Conservation (phyloP, 1,284 basidiomycete species). For the Fomitopsis schrenkii region DNA sequence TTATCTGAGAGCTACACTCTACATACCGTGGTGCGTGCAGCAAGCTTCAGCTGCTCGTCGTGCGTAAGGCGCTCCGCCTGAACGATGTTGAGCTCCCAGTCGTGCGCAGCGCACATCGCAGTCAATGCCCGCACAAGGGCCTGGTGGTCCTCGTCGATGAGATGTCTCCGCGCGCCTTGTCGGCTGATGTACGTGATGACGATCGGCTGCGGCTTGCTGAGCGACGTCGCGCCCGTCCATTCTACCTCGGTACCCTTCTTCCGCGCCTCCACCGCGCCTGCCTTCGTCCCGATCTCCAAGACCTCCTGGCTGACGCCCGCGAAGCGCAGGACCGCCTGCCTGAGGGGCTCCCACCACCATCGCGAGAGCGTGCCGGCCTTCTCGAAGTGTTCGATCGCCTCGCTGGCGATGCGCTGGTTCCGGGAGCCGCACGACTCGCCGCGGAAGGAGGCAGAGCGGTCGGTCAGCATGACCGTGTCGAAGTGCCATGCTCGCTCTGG, state of each 20-base stretch:
- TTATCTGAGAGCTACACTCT: background rate
- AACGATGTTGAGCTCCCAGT: slow-evolving; percentile 62
- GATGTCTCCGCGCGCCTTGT: slow-evolving; percentile 52
- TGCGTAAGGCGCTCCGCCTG: slow-evolving; percentile 64
- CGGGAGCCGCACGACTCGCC: slow-evolving; percentile 54
- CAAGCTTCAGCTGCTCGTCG: slow-evolving; percentile 66
- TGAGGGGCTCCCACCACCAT: slow-evolving; percentile 71
- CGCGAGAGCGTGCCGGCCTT: slow-evolving; percentile 27
- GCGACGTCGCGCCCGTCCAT: slow-evolving; percentile 5
- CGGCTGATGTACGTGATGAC: slow-evolving; percentile 76
- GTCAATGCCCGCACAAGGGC: slow-evolving; percentile 53
- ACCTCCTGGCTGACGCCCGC: slow-evolving; percentile 41
- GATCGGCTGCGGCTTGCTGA: slow-evolving; percentile 31
- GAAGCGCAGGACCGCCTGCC: slow-evolving; percentile 58
- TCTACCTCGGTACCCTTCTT: slow-evolving; percentile 2
- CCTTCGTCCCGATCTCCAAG: slow-evolving; percentile 24
- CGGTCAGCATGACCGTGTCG: slow-evolving; percentile 60
- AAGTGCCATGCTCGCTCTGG: slow-evolving; percentile 49
- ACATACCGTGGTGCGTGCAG: slow-evolving; percentile 57
- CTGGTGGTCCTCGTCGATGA: slow-evolving; percentile 58
- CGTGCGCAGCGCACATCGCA: slow-evolving; percentile 48
- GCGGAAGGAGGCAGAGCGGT: slow-evolving; percentile 72
- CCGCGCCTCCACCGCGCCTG: slow-evolving; percentile 12
- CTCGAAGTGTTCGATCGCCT: slow-evolving; percentile 53
- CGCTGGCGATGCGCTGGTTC: slow-evolving; percentile 67